Evolutionary conservation across 768 basidiomycete species (phyloP), one percentile per base, ranked within the genome.

Genomic region (Tylopilus subfusipes): DNA sequence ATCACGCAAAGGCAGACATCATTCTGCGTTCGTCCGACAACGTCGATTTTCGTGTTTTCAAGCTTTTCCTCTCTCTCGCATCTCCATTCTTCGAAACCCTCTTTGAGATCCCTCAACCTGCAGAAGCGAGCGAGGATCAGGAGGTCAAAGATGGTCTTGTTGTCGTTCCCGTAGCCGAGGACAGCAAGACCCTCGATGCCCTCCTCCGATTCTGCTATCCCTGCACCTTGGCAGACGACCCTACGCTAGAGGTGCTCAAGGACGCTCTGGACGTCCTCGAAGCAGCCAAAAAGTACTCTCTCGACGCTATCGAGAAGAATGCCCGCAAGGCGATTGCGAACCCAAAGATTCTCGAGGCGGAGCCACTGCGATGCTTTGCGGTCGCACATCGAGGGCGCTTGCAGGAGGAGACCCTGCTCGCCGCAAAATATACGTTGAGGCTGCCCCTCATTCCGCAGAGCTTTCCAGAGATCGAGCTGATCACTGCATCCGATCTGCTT

Each of bases 321-420:
- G 56, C 68, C 18, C 55, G 60, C 9, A 53, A 63, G 16, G 59
- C 58, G 31, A 59, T 74, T 8, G 33, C 50, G 13, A 49, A 36
- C 45, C 62, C 67, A 1, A 50, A 65, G 18, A 44, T 67, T 19
- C 30, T 64, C 11, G 55, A 66, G 6, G 50, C 21, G 4, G 63
- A 65, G 5, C 59, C 73, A 0, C 18, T 75, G 11, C 63, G 67
- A 1, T 63, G 66, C 19, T 74, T 69, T 51, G 71, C 68, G 1
- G 63, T 74, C 6, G 70, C 71, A 1, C 57, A 60, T 44, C 63
- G 53, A 14, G 67, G 65, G 13, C 29, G 52, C 1, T 52, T 68
- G 33, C 49, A 48, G n/a, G 57, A 60, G 6, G 63, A 72, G 36
- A 65, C 66, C 0, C 31, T 58, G 6, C 52, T 65, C 4, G 69